These are phyloP conservation scores for Pythium oligandrum DNA, from an alignment of 352 stramenopile species.

Conservation along the genomic window DNA sequence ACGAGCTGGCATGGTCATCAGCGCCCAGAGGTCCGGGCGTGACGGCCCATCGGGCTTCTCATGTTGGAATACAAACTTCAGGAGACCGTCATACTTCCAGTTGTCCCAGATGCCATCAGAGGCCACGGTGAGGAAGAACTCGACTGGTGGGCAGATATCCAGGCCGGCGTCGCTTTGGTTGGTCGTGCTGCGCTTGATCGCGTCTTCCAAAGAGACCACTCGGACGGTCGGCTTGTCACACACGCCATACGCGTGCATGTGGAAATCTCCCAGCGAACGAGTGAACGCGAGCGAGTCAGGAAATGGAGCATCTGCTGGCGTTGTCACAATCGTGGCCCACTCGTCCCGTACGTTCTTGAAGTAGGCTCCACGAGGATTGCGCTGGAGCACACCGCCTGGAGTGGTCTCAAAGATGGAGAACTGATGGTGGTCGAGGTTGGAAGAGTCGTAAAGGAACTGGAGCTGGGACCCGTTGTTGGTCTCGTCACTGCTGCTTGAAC, in stretches of 20 bases:
- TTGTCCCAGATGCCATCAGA: conserved; percentile 89
- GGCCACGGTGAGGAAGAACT: conserved; percentile 63
- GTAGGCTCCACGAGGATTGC: conserved; percentile 56
- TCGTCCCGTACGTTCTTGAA: conserved; percentile 92
- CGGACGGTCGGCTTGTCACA: conserved; percentile 54
- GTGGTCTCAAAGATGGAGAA: conserved; percentile 34
- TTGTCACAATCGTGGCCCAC: conserved; percentile 82
- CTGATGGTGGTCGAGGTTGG: conserved; percentile 11
- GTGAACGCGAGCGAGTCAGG: conserved; percentile 87
- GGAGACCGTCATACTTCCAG: conserved; percentile 80
- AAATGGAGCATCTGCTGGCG: conserved; percentile 53
- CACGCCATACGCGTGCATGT: conserved; percentile 86
- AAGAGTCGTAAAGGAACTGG: conserved; percentile 85
- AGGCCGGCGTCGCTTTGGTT: conserved; percentile 20
- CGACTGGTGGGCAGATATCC: neutral
- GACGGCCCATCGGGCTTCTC: neutral
- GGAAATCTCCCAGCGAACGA: conserved; percentile 81
- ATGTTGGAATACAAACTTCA: conserved; percentile 35
- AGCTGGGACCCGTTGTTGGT: conserved; percentile 26
- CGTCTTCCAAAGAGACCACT: conserved; percentile 40
- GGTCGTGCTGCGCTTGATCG: conserved; percentile 7
- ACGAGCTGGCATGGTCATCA: neutral
- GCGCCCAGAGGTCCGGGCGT: too few relatives aligned
- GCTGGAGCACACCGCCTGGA: conserved; percentile 28
- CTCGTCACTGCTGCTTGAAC: conserved; percentile 12